Evolutionary conservation across 2,329 filamentous ascomycete genomes (phyloP).

Genomic region (Capronia coronata): DNA sequence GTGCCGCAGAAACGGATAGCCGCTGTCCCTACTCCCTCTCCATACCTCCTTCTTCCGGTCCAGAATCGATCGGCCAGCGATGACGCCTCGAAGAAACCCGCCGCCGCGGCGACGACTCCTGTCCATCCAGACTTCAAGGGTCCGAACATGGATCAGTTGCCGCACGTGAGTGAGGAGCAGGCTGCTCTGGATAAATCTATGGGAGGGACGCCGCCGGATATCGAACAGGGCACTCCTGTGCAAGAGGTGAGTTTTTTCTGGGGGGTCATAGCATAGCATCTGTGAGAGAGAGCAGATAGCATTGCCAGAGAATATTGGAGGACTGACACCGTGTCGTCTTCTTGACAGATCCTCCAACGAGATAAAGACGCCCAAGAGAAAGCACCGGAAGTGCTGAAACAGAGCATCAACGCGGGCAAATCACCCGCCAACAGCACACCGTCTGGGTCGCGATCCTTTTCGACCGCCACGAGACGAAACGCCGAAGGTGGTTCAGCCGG

Average conservation of each 20-base stretch:
- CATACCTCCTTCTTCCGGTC: neutral
- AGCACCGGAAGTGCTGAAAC: conserved; percentile 61
- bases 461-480: conserved; percentile 45
- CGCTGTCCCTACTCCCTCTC: too few relatives aligned
- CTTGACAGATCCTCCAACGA: conserved; percentile 55
- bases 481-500: conserved; percentile 31
- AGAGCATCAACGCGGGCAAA: conserved; percentile 45
- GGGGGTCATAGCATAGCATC: too few relatives aligned
- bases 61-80: conserved; percentile 29
- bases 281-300: too few relatives aligned
- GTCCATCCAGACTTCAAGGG: conserved; percentile 32
- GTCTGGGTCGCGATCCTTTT: conserved; percentile 46
- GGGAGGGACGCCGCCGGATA: conserved; percentile 53
- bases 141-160: conserved; percentile 49
- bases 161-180: conserved; percentile 60
- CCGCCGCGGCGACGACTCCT: conserved; percentile 21
- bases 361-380: conserved; percentile 57
- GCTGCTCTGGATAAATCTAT: conserved; percentile 53
- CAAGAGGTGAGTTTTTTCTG: conserved; percentile 56
- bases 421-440: conserved; percentile 5
- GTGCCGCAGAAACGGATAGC: conserved; percentile 24
- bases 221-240: conserved; percentile 60
- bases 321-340: too few relatives aligned
- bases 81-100: conserved; percentile 29
- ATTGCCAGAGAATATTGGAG: too few relatives aligned